Evolutionary conservation across 1,284 basidiomycete species (phyloP).

Genomic region (Wallemia ichthyophaga): DNA sequence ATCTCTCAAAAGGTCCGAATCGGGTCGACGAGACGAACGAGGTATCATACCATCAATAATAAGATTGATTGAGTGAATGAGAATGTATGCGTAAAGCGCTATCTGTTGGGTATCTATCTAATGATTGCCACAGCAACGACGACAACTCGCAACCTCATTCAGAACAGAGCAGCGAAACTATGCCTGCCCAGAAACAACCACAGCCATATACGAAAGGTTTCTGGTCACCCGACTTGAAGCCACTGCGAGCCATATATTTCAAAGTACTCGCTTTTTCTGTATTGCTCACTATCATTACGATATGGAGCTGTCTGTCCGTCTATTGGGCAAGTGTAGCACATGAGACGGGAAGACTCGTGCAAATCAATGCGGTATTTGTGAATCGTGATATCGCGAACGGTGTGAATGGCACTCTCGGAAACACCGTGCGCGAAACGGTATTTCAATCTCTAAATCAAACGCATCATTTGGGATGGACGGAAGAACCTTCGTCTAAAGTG

Average conservation of each 20-base stretch:
- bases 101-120: too few species aligned
- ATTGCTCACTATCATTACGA: conserved; percentile 10
- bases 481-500: conserved; percentile 9
- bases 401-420: conserved; percentile 19
- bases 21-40: too few species aligned
- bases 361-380: conserved; percentile 12
- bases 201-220: not conserved
- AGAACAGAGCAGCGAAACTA: too few species aligned
- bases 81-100: too few species aligned
- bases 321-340: conserved; percentile 20
- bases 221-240: not conserved
- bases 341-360: not conserved
- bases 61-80: too few species aligned
- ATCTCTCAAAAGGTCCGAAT: too few species aligned
- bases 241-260: not conserved
- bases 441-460: conserved; percentile 7
- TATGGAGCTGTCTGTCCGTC: conserved; percentile 14
- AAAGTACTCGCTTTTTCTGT: not conserved
- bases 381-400: conserved; percentile 21
- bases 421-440: conserved; percentile 12
- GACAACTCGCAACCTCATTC: too few species aligned
- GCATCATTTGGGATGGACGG: conserved; percentile 14
- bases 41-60: too few species aligned
- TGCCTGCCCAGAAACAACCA: too few species aligned
- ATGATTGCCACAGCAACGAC: too few species aligned